Evolutionary conservation across 139 green algal genomes (phyloP), one percentile per base, ranked within the genome.

Genomic region (Chlorella sp.): DNA sequence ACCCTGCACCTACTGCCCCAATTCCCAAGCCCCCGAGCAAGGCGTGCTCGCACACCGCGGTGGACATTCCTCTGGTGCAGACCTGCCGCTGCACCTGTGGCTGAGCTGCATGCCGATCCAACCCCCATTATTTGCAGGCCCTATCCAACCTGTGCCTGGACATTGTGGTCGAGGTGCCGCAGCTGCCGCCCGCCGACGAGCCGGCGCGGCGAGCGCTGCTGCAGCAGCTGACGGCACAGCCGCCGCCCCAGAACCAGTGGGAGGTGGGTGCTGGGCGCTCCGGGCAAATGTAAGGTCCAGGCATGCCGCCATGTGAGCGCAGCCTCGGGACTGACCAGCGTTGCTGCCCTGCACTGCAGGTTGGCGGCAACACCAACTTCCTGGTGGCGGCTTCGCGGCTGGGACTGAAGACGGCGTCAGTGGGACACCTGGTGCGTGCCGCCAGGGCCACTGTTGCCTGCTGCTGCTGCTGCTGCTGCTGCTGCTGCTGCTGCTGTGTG

Each of bases 371-470:
- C 86, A 92, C 87, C 82, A 99, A 99, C 89, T 97, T 97, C 65
- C 90, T 97, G 44, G 97, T 99, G n/a, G 95, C 96, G 12, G 96
- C 94, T 15, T 86, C 94, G 0, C 88, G 97, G 16, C 86, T 99
- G 41, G 97, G 97, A 0, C 78, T 99, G 80, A 30, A 55, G 17
- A 90, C 92, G 1, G 91, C 81, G 0, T 91, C 90, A 16, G 78
- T 97, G 9, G 97, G 95, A 1, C 94, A 98, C 87, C 78, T 98
- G 16, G 95, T 82, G 75, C 51, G 75, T 32, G 47, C n/a, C n/a
- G n/a, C n/a, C 44, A 51, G 28, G 67, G 38, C 17, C 67, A 73
- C 16, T 20, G 34, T 6, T 47, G 32, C n/a, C n/a, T n/a, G n/a
- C n/a, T n/a, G n/a, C n/a, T n/a, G n/a, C n/a, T n/a, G n/a, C n/a